Percentiles rank a stretch among this genome's conserved stretches.
Evolutionary conservation across 1,284 basidiomycete species (phyloP).

Genomic region (Ustilago cynodontis): DNA sequence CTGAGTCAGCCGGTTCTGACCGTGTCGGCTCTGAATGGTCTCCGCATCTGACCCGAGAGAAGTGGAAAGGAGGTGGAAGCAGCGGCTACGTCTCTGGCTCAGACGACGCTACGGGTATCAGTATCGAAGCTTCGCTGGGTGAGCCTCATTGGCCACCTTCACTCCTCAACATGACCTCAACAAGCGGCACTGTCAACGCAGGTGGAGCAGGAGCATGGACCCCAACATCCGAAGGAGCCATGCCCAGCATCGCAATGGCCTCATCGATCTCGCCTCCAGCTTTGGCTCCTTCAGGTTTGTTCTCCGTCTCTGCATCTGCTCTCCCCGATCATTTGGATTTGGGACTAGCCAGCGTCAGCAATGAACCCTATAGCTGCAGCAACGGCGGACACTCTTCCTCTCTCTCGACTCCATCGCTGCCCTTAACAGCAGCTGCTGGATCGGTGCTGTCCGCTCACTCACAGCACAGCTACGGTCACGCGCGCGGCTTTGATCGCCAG

Average conservation of each 20-base stretch:
- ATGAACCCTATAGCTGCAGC: constrained; percentile 8
- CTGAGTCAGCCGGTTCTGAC: constrained; percentile 15
- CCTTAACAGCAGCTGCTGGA: neutral
- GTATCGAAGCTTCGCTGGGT: constrained; percentile 16
- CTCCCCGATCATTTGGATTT: constrained; percentile 23
- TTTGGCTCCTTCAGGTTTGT: constrained; percentile 13
- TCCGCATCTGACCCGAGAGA: constrained; percentile 8
- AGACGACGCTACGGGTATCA: constrained; percentile 11
- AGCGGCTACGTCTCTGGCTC: constrained; percentile 13
- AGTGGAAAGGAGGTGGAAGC: constrained; percentile 2
- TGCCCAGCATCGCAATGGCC: constrained; percentile 25
- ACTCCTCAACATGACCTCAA: constrained; percentile 1
- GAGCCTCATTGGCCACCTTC: constrained; percentile 22
- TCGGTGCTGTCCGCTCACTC: neutral
- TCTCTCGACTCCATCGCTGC: constrained; percentile 12
- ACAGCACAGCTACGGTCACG: constrained; percentile 2
- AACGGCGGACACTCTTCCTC: neutral
- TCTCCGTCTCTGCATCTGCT: constrained; percentile 10
- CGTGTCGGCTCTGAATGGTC: constrained; percentile 18
- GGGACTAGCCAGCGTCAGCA: neutral
- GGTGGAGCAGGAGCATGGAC: constrained; percentile 15
- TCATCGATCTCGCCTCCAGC: constrained; percentile 25
- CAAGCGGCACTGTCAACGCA: neutral
- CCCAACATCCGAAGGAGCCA: constrained; percentile 15
- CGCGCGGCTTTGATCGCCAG: constrained; percentile 4